Evolutionary conservation across 1,284 basidiomycete species (phyloP).

Genomic region (Trichosporon ovoides): DNA sequence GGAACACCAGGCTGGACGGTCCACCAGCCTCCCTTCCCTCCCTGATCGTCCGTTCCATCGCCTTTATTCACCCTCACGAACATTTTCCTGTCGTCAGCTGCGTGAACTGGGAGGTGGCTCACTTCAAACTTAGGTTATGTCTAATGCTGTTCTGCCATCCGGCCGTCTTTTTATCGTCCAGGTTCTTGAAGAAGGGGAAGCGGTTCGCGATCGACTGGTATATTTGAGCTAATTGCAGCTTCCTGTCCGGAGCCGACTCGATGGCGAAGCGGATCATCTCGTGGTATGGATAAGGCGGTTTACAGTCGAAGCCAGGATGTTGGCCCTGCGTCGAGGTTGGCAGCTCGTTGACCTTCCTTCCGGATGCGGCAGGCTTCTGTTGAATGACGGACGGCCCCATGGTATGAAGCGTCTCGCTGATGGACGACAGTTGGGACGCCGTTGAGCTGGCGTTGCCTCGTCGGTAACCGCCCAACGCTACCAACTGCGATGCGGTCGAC

Average conservation of each 20-base stretch:
- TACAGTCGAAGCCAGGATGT: conserved; percentile 43
- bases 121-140: conserved; percentile 48
- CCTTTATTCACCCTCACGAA: conserved; percentile 48
- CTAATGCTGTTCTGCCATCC: conserved; percentile 49
- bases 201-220: conserved; percentile 44
- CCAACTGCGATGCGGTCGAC: conserved; percentile 20
- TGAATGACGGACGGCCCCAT: background rate
- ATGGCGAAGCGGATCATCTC: conserved; percentile 49
- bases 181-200: conserved; percentile 48
- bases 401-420: conserved; percentile 19
- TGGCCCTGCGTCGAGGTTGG: conserved; percentile 35
- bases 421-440: conserved; percentile 27
- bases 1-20: conserved; percentile 46
- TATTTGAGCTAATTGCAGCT: conserved; percentile 47
- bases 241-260: conserved; percentile 39
- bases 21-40: conserved; percentile 50
- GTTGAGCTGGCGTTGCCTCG: conserved; percentile 27
- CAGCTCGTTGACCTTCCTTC: conserved; percentile 36
- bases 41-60: conserved; percentile 42
- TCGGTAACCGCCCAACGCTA: conserved; percentile 10
- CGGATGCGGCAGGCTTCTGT: conserved; percentile 16
- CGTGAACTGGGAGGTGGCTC: conserved; percentile 16
- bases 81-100: conserved; percentile 41
- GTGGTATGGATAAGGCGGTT: conserved; percentile 48
- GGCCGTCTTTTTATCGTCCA: conserved; percentile 47